Conservation (phyloP, 345 rosid genomes). For the Eucalyptus virginea region DNA sequence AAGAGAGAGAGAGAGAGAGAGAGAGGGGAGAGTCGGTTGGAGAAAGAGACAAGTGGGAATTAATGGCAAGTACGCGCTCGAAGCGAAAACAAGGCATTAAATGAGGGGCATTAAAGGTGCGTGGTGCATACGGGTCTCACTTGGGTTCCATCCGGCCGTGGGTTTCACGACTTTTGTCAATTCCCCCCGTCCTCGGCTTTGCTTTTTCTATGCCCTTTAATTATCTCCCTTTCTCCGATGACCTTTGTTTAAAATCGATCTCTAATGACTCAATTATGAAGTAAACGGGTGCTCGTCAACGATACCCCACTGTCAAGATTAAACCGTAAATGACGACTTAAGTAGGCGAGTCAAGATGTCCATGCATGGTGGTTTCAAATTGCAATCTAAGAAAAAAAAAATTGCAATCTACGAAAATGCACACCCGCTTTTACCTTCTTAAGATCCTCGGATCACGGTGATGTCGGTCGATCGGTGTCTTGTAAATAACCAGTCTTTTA, state of each 20-base stretch:
- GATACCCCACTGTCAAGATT: fast-evolving
- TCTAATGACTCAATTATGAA: not conserved
- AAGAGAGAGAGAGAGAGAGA: not conserved
- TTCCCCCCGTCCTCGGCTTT: not conserved
- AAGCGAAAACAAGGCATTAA: not conserved
- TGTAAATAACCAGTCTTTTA: not conserved
- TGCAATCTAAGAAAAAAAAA: not conserved
- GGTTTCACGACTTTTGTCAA: not conserved
- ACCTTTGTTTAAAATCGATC: not conserved
- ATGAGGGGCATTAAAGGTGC: not conserved
- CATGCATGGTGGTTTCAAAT: not conserved
- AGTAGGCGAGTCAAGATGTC: not conserved
- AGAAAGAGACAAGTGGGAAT: not conserved
- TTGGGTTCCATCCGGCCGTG: not conserved
- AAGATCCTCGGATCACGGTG: not conserved
- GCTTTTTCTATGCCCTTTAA: not conserved
- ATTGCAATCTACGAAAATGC: not conserved
- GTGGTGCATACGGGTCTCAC: not conserved
- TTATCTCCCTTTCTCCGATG: not conserved
- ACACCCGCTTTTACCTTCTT: not conserved
- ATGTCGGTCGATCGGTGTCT: not conserved
- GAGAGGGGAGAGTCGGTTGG: not conserved
- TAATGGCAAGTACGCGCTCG: not conserved
- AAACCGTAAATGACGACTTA: not conserved
- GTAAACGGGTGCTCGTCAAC: not conserved